Conservation (phyloP, 371 early-diverging fungal species). For the Circinella umbellata region DNA sequence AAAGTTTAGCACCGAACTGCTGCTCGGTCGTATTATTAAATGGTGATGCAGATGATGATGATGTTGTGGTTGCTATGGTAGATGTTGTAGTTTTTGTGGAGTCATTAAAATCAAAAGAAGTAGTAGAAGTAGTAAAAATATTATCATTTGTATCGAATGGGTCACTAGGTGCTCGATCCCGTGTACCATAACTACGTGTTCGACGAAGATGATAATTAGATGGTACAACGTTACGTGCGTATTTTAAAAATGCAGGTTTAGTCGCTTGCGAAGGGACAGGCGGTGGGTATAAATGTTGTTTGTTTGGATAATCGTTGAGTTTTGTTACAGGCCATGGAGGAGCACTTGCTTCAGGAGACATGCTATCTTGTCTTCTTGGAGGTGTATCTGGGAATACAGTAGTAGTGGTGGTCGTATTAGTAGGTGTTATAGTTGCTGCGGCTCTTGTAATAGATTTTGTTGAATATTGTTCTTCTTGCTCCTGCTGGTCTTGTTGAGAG, state of each 20-base stretch:
- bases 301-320: constrained; percentile 36
- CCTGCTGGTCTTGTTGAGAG: background rate
- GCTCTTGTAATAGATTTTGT: background rate
- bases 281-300: constrained; percentile 37
- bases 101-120: constrained; percentile 11
- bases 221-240: constrained; percentile 32
- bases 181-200: constrained; percentile 30
- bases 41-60: constrained; percentile 4
- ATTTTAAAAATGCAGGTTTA: constrained; percentile 46
- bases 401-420: background rate
- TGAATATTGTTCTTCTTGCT: background rate
- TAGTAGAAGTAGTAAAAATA: background rate
- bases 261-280: constrained; percentile 49
- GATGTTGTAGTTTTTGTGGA: background rate
- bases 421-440: background rate
- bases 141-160: constrained; percentile 10
- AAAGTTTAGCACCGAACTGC: constrained; percentile 9
- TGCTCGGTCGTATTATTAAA: background rate
- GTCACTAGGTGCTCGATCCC: background rate
- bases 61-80: background rate
- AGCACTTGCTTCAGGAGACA: constrained; percentile 14
- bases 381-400: constrained; percentile 2
- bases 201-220: constrained; percentile 24
- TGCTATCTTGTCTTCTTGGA: background rate
- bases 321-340: constrained; percentile 9